These are phyloP conservation scores for Exophiala aquamarina DNA, from an alignment of 2,329 filamentous ascomycete species.

Conservation along the genomic window DNA sequence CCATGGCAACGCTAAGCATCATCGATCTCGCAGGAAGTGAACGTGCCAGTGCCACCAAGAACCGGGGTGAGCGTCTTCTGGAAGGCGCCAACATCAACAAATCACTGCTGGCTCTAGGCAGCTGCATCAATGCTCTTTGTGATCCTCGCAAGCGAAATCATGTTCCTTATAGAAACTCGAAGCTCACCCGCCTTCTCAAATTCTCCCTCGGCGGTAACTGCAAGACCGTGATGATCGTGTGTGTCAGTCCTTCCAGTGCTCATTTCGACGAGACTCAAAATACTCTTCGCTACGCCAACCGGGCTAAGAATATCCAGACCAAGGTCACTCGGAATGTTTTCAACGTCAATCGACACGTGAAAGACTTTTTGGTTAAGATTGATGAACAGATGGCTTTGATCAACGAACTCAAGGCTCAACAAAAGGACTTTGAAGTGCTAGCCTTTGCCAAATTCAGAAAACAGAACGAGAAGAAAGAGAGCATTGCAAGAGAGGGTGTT, in stretches of 20 bases:
- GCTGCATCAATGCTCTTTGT: constrained; percentile 97
- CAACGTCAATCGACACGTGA: constrained; percentile 98
- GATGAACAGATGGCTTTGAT: constrained; percentile 98
- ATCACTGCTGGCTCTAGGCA: constrained; percentile 87
- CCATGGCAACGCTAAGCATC: constrained; percentile 96
- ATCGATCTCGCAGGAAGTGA: constrained; percentile 97
- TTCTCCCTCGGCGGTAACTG: constrained; percentile 98
- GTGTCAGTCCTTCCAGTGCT: constrained; percentile 90
- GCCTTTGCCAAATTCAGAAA: constrained; percentile 90
- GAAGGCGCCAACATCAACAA: constrained; percentile 99
- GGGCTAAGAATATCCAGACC: constrained; percentile 98
- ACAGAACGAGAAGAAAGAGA: constrained; percentile 80
- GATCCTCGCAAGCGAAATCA: constrained; percentile 89
- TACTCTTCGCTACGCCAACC: constrained; percentile 92
- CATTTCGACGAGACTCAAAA: constrained; percentile 99
- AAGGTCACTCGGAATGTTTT: constrained; percentile 99
- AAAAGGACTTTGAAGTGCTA: constrained; percentile 79
- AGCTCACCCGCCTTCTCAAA: constrained; percentile 90
- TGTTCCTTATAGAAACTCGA: constrained; percentile 96
- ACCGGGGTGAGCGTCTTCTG: constrained; percentile 82
- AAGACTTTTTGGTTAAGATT: constrained; percentile 98
- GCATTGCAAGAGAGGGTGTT: constrained; percentile 73
- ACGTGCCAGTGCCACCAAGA: constrained; percentile 93
- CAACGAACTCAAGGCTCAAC: constrained; percentile 89
- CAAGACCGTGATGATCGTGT: constrained; percentile 99